These are phyloP conservation scores for Phalaenopsis equestris DNA, from an alignment of 106 monocot species.

Conservation along the genomic window DNA sequence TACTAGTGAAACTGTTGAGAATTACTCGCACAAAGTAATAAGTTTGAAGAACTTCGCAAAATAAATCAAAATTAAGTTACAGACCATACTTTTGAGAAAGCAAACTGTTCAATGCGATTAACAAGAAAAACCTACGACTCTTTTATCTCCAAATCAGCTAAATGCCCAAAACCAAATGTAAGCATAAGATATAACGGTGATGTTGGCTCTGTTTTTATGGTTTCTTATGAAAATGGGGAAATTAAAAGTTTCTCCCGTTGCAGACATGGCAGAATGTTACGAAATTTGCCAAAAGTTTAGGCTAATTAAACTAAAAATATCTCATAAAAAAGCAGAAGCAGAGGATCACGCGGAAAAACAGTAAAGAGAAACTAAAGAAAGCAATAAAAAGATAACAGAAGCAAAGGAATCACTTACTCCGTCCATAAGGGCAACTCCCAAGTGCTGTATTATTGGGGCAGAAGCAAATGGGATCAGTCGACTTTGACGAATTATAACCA, in stretches of 20 bases:
- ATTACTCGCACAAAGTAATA: too few species aligned
- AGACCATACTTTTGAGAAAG: too few species aligned
- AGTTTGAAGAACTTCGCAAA: too few species aligned
- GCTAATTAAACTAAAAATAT: not conserved
- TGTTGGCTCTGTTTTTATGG: not conserved
- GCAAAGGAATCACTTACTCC: not conserved
- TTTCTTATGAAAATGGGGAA: not conserved
- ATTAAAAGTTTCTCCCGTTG: not conserved
- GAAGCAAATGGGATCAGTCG: constrained; percentile 8
- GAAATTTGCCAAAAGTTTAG: not conserved
- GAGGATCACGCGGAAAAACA: not conserved
- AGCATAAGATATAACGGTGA: not conserved
- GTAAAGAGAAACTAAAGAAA: too few species aligned
- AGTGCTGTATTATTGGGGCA: constrained; percentile 7
- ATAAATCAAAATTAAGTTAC: too few species aligned
- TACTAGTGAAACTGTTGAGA: too few species aligned
- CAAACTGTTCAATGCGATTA: too few species aligned
- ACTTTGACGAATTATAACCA: not conserved
- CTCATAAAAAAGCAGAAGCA: not conserved
- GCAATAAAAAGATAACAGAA: not conserved
- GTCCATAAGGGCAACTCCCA: not conserved
- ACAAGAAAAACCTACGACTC: too few species aligned
- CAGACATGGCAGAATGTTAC: not conserved
- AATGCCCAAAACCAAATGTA: too few species aligned
- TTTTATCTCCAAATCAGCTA: not conserved